A percentile compares a stretch with the other conserved stretches of the same genome.
Evolutionary conservation across 2,329 filamentous ascomycete genomes (phyloP).

Genomic region (Pseudogymnoascus sp.): DNA sequence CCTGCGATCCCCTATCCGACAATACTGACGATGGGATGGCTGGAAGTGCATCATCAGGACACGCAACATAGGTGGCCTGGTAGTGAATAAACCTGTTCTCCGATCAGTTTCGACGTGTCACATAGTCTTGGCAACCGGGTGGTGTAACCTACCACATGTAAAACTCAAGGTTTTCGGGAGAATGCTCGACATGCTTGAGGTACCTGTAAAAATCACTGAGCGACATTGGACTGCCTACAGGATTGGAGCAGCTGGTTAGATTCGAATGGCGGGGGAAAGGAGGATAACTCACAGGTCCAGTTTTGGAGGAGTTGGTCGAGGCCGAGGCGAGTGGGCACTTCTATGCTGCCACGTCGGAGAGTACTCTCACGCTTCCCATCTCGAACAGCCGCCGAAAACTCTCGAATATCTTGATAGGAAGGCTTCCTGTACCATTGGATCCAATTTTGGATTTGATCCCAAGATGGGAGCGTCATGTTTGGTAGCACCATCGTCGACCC

Average conservation of each 20-base stretch:
- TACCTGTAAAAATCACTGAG: conserved; percentile 46
- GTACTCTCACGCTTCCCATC: conserved; percentile 31
- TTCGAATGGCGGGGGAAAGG: not conserved
- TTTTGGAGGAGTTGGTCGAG: conserved; percentile 41
- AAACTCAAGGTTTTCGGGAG: conserved; percentile 42
- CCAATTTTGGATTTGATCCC: conserved; percentile 24
- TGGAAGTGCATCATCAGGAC: conserved; percentile 14
- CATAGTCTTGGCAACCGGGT: not conserved
- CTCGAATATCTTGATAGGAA: conserved; percentile 40
- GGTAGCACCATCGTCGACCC: not conserved
- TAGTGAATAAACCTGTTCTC: conserved; percentile 38
- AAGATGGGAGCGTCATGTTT: not conserved
- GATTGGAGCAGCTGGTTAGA: not conserved
- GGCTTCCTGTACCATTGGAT: conserved; percentile 43
- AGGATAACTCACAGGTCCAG: conserved; percentile 34
- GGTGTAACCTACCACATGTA: conserved; percentile 36
- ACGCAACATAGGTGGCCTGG: conserved; percentile 25
- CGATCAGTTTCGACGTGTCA: not conserved
- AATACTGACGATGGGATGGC: not conserved
- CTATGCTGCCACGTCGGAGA: conserved; percentile 30
- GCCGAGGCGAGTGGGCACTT: conserved; percentile 34
- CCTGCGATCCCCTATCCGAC: not conserved
- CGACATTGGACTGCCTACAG: conserved; percentile 39
- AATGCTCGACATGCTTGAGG: conserved; percentile 42
- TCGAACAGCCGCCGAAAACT: conserved; percentile 34